These are phyloP conservation scores for Rhodotorula kratochvilovae DNA, from an alignment of 768 basidiomycete species.

Conservation along the genomic window DNA sequence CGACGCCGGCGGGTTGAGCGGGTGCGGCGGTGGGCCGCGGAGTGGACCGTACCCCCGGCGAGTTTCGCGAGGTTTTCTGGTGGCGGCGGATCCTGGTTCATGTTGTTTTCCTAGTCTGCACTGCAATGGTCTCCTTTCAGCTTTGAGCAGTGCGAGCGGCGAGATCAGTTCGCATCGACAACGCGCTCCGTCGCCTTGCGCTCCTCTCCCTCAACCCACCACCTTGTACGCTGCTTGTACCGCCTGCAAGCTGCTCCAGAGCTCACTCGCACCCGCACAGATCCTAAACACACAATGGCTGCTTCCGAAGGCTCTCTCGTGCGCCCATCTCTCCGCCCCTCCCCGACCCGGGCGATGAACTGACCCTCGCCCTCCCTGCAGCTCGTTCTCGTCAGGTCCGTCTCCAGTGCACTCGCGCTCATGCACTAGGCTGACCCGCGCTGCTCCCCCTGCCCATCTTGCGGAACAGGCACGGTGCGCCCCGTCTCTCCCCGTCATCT, in stretches of 20 bases:
- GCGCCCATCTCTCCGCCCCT: not conserved
- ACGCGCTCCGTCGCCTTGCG: not conserved
- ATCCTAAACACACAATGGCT: slow-evolving; percentile 9
- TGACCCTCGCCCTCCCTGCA: not conserved
- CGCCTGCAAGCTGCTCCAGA: too few relatives aligned
- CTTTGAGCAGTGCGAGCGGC: too few relatives aligned
- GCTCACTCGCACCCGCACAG: not conserved
- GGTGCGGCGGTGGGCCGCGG: not conserved
- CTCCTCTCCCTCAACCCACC: not conserved
- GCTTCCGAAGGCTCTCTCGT: slow-evolving; percentile 22
- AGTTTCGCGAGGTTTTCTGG: not conserved
- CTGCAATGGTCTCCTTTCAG: too few relatives aligned
- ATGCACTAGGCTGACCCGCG: not conserved
- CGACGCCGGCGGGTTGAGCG: slow-evolving; percentile 8
- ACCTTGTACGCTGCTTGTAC: not conserved
- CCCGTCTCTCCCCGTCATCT: not conserved
- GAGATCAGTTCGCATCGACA: not conserved
- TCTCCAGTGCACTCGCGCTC: not conserved
- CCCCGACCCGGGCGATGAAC: not conserved
- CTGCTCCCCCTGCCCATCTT: not conserved
- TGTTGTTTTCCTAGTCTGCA: too few relatives aligned
- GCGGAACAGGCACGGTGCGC: slow-evolving; percentile 25
- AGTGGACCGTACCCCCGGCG: not conserved
- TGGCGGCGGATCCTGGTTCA: too few relatives aligned
- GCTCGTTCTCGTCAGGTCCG: slow-evolving; percentile 34